Evolutionary conservation across 2,329 filamentous ascomycete species (phyloP).

Genomic region (Periconia macrospinosa): DNA sequence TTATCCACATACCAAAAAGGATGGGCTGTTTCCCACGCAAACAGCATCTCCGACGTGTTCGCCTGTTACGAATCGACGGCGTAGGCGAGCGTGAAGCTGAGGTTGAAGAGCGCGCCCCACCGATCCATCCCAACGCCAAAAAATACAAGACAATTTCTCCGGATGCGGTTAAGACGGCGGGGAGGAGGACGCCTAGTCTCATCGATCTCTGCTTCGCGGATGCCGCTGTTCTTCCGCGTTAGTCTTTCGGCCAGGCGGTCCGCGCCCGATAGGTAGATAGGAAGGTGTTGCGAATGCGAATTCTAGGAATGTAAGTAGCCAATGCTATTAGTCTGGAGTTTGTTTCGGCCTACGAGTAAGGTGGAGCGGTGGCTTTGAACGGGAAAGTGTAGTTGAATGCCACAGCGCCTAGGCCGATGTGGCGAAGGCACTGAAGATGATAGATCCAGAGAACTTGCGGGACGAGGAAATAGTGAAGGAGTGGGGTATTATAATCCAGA

Average conservation of each 20-base stretch:
- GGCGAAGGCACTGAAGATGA: constrained; percentile 42
- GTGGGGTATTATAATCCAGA: constrained; percentile 39
- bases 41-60: constrained; percentile 65
- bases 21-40: constrained; percentile 44
- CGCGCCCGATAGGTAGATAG: constrained; percentile 31
- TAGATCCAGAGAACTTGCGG: constrained; percentile 43
- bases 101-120: constrained; percentile 39
- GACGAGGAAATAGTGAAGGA: constrained; percentile 43
- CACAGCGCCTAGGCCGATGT: constrained; percentile 42
- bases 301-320: constrained; percentile 39
- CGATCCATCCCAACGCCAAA: constrained; percentile 40
- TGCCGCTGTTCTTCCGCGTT: constrained; percentile 55
- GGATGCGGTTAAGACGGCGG: constrained; percentile 39
- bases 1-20: constrained; percentile 39
- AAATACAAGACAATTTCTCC: constrained; percentile 40
- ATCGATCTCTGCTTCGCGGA: constrained; percentile 61
- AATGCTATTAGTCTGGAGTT: constrained; percentile 36
- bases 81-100: constrained; percentile 60
- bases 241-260: constrained; percentile 57
- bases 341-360: constrained; percentile 34
- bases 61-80: constrained; percentile 62
- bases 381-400: constrained; percentile 46
- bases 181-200: constrained; percentile 47
- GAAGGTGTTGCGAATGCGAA: constrained; percentile 39
- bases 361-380: constrained; percentile 34